Base-by-base conservation (phyloP, 2,329 filamentous ascomycete species). In the Penicillium sp. region DNA sequence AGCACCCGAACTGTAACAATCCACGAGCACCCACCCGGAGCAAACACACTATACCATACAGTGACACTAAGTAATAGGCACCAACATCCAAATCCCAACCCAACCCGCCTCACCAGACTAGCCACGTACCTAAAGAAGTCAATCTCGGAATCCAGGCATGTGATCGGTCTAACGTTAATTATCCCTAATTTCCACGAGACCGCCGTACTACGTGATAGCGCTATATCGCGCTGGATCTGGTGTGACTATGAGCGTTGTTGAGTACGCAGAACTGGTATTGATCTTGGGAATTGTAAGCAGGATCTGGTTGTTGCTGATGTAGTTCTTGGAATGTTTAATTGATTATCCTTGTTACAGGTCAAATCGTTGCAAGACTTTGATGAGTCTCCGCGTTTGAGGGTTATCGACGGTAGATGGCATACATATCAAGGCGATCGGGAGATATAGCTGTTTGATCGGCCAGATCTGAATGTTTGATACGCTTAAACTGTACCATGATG, bases 381-480 rank as follows among this genome's bases (percentile, higher is more conserved):
- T 20, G 18, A 20, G 18, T 20, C 18, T 20, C 0, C 73, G 69
- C 73, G 69, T 69, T 37, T 75, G 1, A n/a, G n/a, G n/a, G n/a
- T n/a, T n/a, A n/a, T n/a, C n/a, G n/a, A n/a, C n/a, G n/a, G n/a
- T n/a, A n/a, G n/a, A n/a, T n/a, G n/a, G n/a, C n/a, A n/a, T n/a
- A n/a, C n/a, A n/a, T n/a, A n/a, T n/a, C n/a, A n/a, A n/a, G n/a
- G n/a, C n/a, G n/a, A n/a, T n/a, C n/a, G n/a, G n/a, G n/a, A n/a
- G n/a, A n/a, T n/a, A n/a, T n/a, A n/a, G n/a, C n/a, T n/a, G n/a
- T 46, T 74, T 3, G 64, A 69, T 20, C n/a, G 40, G 6, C 40
- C 29, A 65, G 66, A 40, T 67, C 70, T 1, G 58, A 72, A 73
- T 45, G 55, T 71, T 10, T 73, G 69, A 70, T 71, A 31, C 13